Evolutionary conservation across 2,329 filamentous ascomycete species (phyloP).

Genomic region (Cladophialophora carrionii): DNA sequence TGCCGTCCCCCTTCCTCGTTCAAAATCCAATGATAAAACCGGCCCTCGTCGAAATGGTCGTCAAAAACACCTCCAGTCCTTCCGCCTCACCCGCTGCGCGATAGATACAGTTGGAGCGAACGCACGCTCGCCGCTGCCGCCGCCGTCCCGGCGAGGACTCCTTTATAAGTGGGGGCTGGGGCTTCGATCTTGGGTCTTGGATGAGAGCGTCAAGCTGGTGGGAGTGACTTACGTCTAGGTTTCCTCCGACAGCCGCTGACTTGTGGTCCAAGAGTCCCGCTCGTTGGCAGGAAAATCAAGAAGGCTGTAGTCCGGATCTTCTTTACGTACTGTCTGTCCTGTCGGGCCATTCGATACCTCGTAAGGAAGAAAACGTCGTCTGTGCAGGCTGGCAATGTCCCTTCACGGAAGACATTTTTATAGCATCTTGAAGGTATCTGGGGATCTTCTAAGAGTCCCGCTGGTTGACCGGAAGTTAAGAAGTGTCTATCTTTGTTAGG

Average conservation of each 20-base stretch:
- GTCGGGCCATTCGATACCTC: background rate
- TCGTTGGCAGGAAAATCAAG: background rate
- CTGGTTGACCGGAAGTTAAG: background rate
- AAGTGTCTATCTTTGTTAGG: background rate
- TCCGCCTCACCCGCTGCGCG: conserved; percentile 26
- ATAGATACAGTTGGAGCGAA: conserved; percentile 28
- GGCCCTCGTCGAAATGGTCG: conserved; percentile 28
- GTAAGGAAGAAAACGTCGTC: background rate
- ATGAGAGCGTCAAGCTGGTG: background rate
- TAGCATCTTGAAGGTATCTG: background rate
- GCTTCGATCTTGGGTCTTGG: background rate
- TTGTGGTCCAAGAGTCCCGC: background rate
- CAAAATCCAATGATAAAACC: conserved; percentile 27
- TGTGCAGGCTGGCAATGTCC: background rate
- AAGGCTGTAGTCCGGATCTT: background rate
- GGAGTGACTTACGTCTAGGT: background rate
- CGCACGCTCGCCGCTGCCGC: conserved; percentile 18
- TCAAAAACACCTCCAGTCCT: conserved; percentile 19
- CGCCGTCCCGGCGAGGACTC: conserved; percentile 6
- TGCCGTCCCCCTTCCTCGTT: conserved; percentile 19
- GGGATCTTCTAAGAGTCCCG: background rate
- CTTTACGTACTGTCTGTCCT: background rate
- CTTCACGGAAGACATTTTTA: background rate
- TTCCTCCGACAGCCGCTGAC: background rate
- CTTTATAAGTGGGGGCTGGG: background rate